A percentile compares a stretch with the other conserved stretches of the same genome.
These are phyloP conservation scores for Apophysomyces sp. DNA, from an alignment of 371 early-diverging fungal genomes.

Conservation along the genomic window DNA sequence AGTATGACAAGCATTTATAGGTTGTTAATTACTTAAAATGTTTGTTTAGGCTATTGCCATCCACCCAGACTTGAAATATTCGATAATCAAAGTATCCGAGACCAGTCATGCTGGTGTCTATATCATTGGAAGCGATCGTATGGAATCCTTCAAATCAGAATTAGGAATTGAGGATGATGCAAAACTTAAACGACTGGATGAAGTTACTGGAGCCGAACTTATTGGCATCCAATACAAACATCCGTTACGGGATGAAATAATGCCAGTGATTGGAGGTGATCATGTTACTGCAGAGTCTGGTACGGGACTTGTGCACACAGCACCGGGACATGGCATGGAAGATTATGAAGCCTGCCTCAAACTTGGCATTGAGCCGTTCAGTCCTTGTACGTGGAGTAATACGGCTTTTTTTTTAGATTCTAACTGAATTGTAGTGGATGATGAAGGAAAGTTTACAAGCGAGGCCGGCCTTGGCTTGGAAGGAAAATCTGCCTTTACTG, in stretches of 20 bases:
- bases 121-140: conserved; percentile 51
- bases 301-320: conserved; percentile 92
- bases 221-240: conserved; percentile 71
- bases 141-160: conserved; percentile 33
- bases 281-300: conserved; percentile 87
- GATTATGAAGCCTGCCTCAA: conserved; percentile 82
- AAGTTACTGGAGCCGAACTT: conserved; percentile 57
- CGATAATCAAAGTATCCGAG: conserved; percentile 40
- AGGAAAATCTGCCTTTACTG: conserved; percentile 64
- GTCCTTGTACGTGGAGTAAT: conserved; percentile 41
- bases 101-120: conserved; percentile 24
- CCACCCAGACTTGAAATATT: conserved; percentile 74
- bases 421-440: conserved; percentile 63
- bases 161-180: conserved; percentile 4
- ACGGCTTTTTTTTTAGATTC: background rate
- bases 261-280: conserved; percentile 63
- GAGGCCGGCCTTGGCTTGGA: conserved; percentile 55
- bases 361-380: conserved; percentile 57
- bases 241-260: conserved; percentile 51
- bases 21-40: background rate
- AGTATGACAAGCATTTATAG: conserved; percentile 16
- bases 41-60: conserved; percentile 68
- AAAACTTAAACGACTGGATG: conserved; percentile 15
- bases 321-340: conserved; percentile 95
- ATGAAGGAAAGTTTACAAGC: conserved; percentile 75